phyloP scores from a whole-genome alignment of 2,329 filamentous ascomycete species.

The Sclerotinia glacialis region DNA sequence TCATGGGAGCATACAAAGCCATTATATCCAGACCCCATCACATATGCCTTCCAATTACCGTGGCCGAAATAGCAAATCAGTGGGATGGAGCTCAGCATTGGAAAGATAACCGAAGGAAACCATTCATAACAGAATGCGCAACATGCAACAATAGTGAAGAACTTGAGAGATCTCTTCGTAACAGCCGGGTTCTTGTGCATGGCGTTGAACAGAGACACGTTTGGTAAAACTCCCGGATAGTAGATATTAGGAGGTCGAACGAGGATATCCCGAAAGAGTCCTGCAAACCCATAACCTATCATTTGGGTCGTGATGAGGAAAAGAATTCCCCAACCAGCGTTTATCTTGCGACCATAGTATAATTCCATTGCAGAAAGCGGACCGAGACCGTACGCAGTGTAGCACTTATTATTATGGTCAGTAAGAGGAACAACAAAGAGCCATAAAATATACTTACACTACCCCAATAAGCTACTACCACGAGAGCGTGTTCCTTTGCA shows the following conservation, averaged over 20 bases:
- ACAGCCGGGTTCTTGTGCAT: conserved; percentile 43
- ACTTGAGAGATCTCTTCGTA: conserved; percentile 41
- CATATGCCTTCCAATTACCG: conserved; percentile 49
- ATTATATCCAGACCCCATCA: conserved; percentile 46
- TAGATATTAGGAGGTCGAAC: conserved; percentile 60
- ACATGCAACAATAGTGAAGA: conserved; percentile 37
- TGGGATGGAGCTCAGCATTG: conserved; percentile 49
- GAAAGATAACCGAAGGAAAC: conserved; percentile 23
- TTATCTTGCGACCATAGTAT: conserved; percentile 47
- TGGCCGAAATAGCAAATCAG: conserved; percentile 48
- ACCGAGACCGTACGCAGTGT: conserved; percentile 45
- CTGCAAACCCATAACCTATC: conserved; percentile 63
- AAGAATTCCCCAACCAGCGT: conserved; percentile 45
- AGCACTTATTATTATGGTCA: conserved; percentile 44
- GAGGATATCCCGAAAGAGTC: conserved; percentile 57
- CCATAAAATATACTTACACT: conserved; percentile 48
- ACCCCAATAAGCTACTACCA: conserved; percentile 47
- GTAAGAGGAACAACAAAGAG: conserved; percentile 63
- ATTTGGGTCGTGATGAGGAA: conserved; percentile 60
- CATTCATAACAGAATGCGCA: conserved; percentile 21
- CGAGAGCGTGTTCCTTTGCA: conserved; percentile 65
- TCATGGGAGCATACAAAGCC: conserved; percentile 23
- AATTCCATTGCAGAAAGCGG: conserved; percentile 65
- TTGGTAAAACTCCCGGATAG: conserved; percentile 57
- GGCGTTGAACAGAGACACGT: conserved; percentile 43